Evolutionary conservation across 1,139 yeast genomes (phyloP).

Genomic region (Protomyces inouyei): DNA sequence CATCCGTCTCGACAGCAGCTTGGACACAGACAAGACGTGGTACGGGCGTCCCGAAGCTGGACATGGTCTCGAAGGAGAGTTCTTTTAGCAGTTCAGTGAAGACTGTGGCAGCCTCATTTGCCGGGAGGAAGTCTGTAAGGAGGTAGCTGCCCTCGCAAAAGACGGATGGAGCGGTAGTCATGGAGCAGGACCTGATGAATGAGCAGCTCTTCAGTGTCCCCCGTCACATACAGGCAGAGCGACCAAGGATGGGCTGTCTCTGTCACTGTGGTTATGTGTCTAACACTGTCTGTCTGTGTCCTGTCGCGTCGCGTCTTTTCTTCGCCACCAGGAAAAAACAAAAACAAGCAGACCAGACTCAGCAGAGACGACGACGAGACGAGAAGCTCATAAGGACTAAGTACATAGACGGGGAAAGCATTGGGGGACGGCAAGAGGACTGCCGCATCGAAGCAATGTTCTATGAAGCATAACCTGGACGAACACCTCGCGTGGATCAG

Average conservation of each 20-base stretch:
- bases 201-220: background rate
- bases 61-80: conserved; percentile 30
- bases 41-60: conserved; percentile 32
- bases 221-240: background rate
- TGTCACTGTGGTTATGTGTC: background rate
- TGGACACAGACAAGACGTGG: conserved; percentile 34
- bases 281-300: too few relatives aligned
- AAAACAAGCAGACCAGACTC: background rate
- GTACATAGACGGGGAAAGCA: background rate
- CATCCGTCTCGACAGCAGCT: conserved; percentile 25
- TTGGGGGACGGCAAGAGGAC: background rate
- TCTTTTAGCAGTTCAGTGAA: conserved; percentile 5
- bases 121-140: background rate
- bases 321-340: background rate
- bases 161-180: background rate
- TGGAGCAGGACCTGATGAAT: background rate
- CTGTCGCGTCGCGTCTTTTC: background rate
- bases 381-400: background rate
- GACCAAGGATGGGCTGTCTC: background rate
- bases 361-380: background rate
- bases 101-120: background rate
- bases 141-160: background rate
- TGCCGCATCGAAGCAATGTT: too few relatives aligned
- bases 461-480: conserved; percentile 12
- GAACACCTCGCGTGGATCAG: conserved; percentile 18